A percentile compares a stretch with the other conserved stretches of the same genome.
Evolutionary conservation across 305 asterid species (phyloP).

Genomic region (Ruellia speciosa): DNA sequence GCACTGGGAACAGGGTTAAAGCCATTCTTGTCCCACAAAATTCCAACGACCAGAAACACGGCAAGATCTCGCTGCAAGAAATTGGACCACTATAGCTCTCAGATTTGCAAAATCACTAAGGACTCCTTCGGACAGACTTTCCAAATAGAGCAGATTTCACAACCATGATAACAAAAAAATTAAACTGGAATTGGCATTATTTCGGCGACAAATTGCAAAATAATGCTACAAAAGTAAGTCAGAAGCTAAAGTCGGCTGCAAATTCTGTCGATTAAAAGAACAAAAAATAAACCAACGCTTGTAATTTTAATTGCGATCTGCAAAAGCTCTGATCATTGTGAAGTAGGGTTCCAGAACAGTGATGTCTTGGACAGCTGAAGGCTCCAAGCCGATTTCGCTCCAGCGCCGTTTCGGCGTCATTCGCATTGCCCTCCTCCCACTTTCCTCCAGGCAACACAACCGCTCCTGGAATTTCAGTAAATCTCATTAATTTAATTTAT

Average conservation of each 20-base stretch:
- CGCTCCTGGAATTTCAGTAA: constrained; percentile 39
- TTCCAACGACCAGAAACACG: constrained; percentile 66
- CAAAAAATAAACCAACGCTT: background rate
- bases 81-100: constrained; percentile 6
- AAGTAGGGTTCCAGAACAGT: constrained; percentile 48
- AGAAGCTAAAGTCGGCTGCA: too few relatives aligned
- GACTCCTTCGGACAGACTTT: background rate
- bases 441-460: constrained; percentile 87
- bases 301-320: background rate
- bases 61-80: constrained; percentile 38
- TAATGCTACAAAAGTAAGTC: too few relatives aligned
- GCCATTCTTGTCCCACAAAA: constrained; percentile 40
- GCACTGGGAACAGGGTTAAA: constrained; percentile 42
- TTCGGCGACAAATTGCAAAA: too few relatives aligned
- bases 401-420: constrained; percentile 49
- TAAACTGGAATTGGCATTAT: too few relatives aligned
- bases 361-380: constrained; percentile 55
- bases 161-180: too few relatives aligned
- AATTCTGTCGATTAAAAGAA: too few relatives aligned
- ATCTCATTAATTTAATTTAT: background rate
- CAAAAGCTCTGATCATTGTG: constrained; percentile 33
- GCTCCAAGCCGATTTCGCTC: constrained; percentile 92
- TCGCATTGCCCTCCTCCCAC: constrained; percentile 54
- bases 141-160: background rate
- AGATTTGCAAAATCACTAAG: background rate